phyloP scores from a whole-genome alignment of 2,329 filamentous ascomycete genomes.

The Venturia aucupariae region DNA sequence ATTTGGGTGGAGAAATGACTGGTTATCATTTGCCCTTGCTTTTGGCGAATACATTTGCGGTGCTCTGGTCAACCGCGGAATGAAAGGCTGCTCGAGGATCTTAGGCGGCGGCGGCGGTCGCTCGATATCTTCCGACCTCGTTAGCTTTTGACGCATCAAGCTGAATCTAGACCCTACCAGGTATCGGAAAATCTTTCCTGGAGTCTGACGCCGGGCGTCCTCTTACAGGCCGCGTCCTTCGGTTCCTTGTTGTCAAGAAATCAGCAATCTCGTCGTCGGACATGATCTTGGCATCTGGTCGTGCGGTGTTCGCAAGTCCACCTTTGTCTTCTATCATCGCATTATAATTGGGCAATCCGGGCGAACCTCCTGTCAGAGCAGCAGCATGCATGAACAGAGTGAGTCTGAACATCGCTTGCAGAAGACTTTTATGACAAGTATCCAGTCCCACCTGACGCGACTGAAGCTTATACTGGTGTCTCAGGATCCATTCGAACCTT shows the following conservation, averaged over 20 bases:
- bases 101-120: neutral
- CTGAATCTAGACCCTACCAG: neutral
- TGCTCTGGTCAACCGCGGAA: neutral
- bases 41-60: neutral
- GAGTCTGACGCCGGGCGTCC: neutral
- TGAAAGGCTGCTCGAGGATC: neutral
- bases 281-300: neutral
- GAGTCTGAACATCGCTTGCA: constrained; percentile 19
- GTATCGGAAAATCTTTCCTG: neutral
- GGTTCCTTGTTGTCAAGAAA: neutral
- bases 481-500: constrained; percentile 24
- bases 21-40: neutral
- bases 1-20: neutral
- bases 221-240: neutral
- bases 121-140: neutral
- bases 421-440: constrained; percentile 23
- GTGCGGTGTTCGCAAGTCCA: neutral
- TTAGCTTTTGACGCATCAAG: neutral
- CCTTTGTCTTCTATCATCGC: neutral
- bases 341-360: neutral
- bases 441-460: constrained; percentile 20
- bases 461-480: constrained; percentile 23
- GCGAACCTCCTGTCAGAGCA: neutral
- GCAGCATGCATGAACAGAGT: neutral
- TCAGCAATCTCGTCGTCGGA: neutral